phyloP scores from a whole-genome alignment of 75 land plant species.

The Sequoia sempervirens region DNA sequence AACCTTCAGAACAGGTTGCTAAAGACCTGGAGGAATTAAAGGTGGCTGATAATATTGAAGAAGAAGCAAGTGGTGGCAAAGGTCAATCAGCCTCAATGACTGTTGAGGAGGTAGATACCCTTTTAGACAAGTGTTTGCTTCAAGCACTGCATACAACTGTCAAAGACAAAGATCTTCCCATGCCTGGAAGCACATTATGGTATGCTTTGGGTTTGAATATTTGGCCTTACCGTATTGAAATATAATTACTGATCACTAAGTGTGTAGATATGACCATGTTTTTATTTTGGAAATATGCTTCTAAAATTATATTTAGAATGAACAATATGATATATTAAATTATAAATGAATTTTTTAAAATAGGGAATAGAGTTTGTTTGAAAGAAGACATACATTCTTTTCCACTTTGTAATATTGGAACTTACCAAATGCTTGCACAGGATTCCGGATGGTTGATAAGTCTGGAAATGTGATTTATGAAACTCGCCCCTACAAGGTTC shows the following conservation, averaged over 20 bases:
- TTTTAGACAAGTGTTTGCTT: conserved; percentile 72
- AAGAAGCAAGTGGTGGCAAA: conserved; percentile 26
- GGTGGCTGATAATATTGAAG: conserved; percentile 20
- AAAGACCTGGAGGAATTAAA: conserved; percentile 23
- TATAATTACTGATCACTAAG: neutral
- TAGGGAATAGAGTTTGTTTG: neutral
- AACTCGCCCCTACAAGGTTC: neutral
- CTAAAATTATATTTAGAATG: neutral
- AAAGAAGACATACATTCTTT: neutral
- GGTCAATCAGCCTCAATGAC: conserved; percentile 20
- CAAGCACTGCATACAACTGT: conserved; percentile 84
- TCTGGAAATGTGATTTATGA: neutral
- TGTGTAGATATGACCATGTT: neutral
- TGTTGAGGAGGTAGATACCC: conserved; percentile 59
- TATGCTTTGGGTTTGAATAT: conserved; percentile 16
- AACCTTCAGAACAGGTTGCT: conserved; percentile 15
- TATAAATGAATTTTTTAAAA: neutral
- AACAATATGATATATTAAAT: neutral
- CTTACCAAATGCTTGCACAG: neutral
- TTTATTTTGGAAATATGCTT: neutral
- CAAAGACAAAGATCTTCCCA: conserved; percentile 85
- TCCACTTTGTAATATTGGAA: neutral
- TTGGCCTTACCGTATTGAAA: neutral
- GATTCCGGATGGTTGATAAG: neutral
- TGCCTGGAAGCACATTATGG: conserved; percentile 89